These are phyloP conservation scores for Holtermanniella nyarrowii DNA, from an alignment of 768 basidiomycete species.

Conservation along the genomic window DNA sequence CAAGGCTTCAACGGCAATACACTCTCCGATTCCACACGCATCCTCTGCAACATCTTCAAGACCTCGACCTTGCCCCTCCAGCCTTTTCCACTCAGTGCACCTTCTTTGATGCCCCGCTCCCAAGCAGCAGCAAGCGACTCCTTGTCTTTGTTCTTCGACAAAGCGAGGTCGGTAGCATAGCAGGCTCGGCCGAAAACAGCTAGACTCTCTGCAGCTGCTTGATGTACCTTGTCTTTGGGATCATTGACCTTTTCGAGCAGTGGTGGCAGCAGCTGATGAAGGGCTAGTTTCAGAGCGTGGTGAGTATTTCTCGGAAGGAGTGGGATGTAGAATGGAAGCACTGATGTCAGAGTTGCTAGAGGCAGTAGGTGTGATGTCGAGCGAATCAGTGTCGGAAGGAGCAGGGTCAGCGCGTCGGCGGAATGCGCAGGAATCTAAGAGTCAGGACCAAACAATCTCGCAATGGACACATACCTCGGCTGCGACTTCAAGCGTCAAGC, in stretches of 20 bases:
- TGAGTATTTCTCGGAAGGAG: constrained; percentile 13
- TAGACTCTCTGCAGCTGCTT: constrained; percentile 17
- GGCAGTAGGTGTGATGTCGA: constrained; percentile 20
- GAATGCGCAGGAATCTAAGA: constrained; percentile 26
- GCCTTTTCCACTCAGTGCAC: constrained; percentile 20
- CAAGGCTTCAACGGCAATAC: constrained; percentile 47
- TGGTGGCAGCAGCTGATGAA: constrained; percentile 23
- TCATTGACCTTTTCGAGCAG: constrained; percentile 36
- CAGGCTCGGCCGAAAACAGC: constrained; percentile 21
- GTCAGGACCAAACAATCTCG: neutral
- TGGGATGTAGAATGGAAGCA: constrained; percentile 30
- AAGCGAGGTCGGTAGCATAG: constrained; percentile 19
- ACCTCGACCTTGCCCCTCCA: constrained; percentile 31
- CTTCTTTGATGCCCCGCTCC: constrained; percentile 27
- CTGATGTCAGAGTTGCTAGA: constrained; percentile 17
- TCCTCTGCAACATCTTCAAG: constrained; percentile 23
- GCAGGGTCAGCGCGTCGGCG: constrained; percentile 25
- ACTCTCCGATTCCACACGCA: constrained; percentile 15
- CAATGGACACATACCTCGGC: constrained; percentile 10
- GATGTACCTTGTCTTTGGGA: constrained; percentile 31
- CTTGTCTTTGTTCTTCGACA: constrained; percentile 32
- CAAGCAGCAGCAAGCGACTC: constrained; percentile 22
- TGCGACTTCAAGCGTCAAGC: constrained; percentile 27
- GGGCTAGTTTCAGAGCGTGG: constrained; percentile 21
- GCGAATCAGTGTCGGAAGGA: constrained; percentile 18